Evolutionary conservation across 2,329 filamentous ascomycete genomes (phyloP).

Genomic region (Fusarium subtropicale): DNA sequence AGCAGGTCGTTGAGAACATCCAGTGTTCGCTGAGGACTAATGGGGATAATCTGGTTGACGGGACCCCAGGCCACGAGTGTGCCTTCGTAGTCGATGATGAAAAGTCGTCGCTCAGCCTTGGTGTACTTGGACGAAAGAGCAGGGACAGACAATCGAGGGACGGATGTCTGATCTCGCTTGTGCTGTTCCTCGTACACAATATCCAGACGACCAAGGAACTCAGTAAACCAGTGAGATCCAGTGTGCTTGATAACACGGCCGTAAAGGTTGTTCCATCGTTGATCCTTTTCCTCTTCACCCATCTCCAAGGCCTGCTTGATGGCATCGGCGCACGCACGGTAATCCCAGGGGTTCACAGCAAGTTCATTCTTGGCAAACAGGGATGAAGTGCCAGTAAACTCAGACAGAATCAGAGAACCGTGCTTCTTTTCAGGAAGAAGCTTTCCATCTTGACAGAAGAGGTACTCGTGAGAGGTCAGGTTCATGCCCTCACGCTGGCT

Average conservation of each 20-base stretch:
- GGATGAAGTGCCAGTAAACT: constrained; percentile 92
- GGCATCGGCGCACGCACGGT: constrained; percentile 85
- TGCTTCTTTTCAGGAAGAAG: constrained; percentile 78
- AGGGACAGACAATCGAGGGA: constrained; percentile 82
- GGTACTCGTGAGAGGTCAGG: constrained; percentile 91
- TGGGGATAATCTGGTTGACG: constrained; percentile 84
- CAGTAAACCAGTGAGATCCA: constrained; percentile 86
- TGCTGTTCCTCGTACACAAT: constrained; percentile 86
- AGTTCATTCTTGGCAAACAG: constrained; percentile 85
- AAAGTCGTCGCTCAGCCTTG: constrained; percentile 75
- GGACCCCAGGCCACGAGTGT: constrained; percentile 90
- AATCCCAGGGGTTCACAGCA: constrained; percentile 95
- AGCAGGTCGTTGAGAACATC: constrained; percentile 85
- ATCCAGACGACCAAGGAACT: constrained; percentile 76
- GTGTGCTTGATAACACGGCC: constrained; percentile 82
- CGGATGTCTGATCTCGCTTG: constrained; percentile 83
- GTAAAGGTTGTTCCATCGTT: constrained; percentile 80
- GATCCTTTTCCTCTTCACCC: constrained; percentile 76
- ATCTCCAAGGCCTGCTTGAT: constrained; percentile 88
- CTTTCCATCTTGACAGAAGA: constrained; percentile 90
- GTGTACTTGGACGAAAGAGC: constrained; percentile 75
- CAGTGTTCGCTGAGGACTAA: constrained; percentile 84
- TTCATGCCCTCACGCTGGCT: constrained; percentile 98
- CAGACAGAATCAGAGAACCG: constrained; percentile 89
- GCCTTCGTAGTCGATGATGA: constrained; percentile 94